phyloP scores from a whole-genome alignment of 2,329 filamentous ascomycete genomes.

The Diaporthe aspalathi region DNA sequence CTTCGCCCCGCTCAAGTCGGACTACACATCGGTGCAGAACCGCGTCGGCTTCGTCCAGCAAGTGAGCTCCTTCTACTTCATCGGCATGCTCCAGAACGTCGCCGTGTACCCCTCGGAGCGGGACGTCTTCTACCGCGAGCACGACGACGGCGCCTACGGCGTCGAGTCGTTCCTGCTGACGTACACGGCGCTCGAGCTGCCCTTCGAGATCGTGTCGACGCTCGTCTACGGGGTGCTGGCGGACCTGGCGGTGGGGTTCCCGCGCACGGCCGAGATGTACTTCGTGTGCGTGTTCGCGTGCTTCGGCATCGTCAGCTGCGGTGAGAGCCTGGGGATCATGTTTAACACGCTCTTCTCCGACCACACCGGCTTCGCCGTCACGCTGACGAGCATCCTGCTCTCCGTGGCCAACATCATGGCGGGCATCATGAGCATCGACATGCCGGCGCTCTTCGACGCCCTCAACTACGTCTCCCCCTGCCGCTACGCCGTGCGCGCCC shows the following conservation, averaged over 20 bases:
- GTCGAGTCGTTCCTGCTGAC: slow-evolving; percentile 77
- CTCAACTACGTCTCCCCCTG: slow-evolving; percentile 80
- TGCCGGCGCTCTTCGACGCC: slow-evolving; percentile 73
- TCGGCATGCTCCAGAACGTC: slow-evolving; percentile 84
- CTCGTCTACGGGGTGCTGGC: slow-evolving; percentile 74
- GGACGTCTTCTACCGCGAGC: slow-evolving; percentile 82
- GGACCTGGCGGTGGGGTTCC: slow-evolving; percentile 73
- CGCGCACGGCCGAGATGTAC: slow-evolving; percentile 71
- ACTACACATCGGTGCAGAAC: slow-evolving; percentile 78
- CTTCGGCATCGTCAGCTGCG: slow-evolving; percentile 79
- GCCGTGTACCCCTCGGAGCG: slow-evolving; percentile 78
- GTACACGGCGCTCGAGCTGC: slow-evolving; percentile 77
- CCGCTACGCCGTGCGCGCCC: slow-evolving; percentile 74
- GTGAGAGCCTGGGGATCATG: slow-evolving; percentile 81
- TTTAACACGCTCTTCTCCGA: slow-evolving; percentile 79
- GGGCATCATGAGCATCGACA: slow-evolving; percentile 76
- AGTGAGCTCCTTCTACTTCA: slow-evolving; percentile 77
- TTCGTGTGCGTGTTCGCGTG: slow-evolving; percentile 76
- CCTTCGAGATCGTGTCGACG: slow-evolving; percentile 75
- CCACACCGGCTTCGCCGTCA: slow-evolving; percentile 82
- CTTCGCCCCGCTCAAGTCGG: slow-evolving; percentile 76
- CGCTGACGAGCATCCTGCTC: slow-evolving; percentile 76
- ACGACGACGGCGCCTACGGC: slow-evolving; percentile 78
- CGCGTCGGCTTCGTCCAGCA: slow-evolving; percentile 80
- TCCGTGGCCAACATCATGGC: slow-evolving; percentile 78